Evolutionary conservation across 129 eudicot genomes (phyloP), one percentile per base, ranked within the genome.

Genomic region (Erigeron canadensis): DNA sequence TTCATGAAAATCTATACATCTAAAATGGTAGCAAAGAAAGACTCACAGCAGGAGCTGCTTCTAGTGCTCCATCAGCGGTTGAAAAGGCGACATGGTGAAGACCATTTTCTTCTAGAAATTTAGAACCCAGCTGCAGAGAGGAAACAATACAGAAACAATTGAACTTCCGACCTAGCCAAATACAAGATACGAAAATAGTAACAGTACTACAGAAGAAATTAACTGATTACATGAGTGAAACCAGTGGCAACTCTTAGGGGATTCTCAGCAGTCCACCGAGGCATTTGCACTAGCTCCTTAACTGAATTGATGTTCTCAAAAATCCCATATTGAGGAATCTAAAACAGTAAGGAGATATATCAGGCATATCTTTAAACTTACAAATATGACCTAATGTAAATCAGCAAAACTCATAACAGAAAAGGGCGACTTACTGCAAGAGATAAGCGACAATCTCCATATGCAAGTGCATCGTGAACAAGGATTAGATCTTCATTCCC

Each of bases 21-120:
- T 46, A 17, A 51, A 64, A 16, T 45, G 38, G 50, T 55, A 45
- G 28, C 62, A 66, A 54, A 21, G 45, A 40, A 64, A 46, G 62
- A 53, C 96, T 89, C 74, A 94, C 98, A 15, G 96, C 98, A 59
- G 98, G 98, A 82, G 98, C 96, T 70, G 98, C 98, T 75, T 94
- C 98, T 57, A 89, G 74, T 68, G 96, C 98, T 41, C 98, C 98
- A 79, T 94, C 98, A 84, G 98, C 98, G 54, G 98, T 86, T 59
- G 98, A 94, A 79, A 94, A 93, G 0, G 86, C 53, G 50, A 89
- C 96, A 83, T 94, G 87, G 42, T 86, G 77, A 79, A 94, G 70
- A 55, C 98, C 98, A 67, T 84, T 87, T 45, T 94, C 98, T 74
- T 84, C 79, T 90, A 94, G 83, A 73, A 94, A 94, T 72, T 94